Conservation (phyloP, 2,329 filamentous ascomycete genomes). For the Hypoxylon sp. region DNA sequence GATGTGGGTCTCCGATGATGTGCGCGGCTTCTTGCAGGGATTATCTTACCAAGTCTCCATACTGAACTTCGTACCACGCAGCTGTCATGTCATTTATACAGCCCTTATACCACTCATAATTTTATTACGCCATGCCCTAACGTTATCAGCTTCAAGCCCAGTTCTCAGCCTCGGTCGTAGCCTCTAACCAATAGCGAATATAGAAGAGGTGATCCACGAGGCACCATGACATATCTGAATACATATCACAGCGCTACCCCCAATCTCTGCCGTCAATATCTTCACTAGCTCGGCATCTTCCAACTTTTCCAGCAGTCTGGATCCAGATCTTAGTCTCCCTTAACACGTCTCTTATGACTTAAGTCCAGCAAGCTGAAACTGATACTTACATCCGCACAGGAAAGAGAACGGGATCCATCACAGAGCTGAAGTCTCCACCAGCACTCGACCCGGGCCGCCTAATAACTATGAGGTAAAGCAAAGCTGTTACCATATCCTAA, state of each 20-base stretch:
- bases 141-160: conserved; percentile 34
- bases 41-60: conserved; percentile 3
- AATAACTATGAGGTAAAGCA: conserved; percentile 33
- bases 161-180: conserved; percentile 27
- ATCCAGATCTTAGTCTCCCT: conserved; percentile 30
- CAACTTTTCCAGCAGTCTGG: conserved; percentile 33
- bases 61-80: conserved; percentile 6
- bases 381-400: not conserved
- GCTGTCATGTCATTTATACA: conserved; percentile 10
- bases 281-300: conserved; percentile 14
- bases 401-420: conserved; percentile 9
- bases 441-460: not conserved
- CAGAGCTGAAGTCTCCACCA: conserved; percentile 14
- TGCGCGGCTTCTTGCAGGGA: conserved; percentile 37
- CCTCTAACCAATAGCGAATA: conserved; percentile 22
- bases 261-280: conserved; percentile 6
- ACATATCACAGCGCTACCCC: conserved; percentile 6
- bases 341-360: conserved; percentile 9
- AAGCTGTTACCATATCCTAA: not conserved
- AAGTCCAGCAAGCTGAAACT: conserved; percentile 1
- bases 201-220: not conserved
- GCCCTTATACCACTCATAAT: conserved; percentile 1
- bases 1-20: conserved; percentile 42
- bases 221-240: conserved; percentile 18
- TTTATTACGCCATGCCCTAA: conserved; percentile 28